A percentile compares a stretch with the other conserved stretches of the same genome.
phyloP scores from a whole-genome alignment of 805 yeast genomes.

The Metschnikowia noctiluminum region DNA sequence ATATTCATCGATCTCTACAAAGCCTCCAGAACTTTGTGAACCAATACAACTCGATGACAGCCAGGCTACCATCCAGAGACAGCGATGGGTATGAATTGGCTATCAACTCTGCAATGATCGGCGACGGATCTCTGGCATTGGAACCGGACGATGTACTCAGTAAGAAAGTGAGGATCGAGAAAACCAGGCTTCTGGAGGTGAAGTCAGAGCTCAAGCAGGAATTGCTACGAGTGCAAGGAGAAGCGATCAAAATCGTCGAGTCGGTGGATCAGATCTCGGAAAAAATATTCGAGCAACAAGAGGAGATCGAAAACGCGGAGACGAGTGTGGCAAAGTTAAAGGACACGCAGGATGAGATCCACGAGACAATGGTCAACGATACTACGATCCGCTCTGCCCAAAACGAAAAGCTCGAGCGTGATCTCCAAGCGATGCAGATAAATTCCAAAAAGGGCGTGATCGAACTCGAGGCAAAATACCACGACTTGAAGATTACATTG shows the following conservation, averaged over 20 bases:
- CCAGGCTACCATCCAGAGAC: conserved; percentile 39
- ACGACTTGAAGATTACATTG: conserved; percentile 49
- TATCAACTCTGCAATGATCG: conserved; percentile 20
- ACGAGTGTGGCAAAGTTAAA: conserved; percentile 51
- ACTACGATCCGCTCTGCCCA: conserved; percentile 56
- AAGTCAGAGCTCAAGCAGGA: conserved; percentile 37
- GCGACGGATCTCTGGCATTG: conserved; percentile 13
- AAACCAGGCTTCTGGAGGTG: conserved; percentile 31
- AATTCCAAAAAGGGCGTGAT: conserved; percentile 48
- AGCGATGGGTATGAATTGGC: conserved; percentile 38
- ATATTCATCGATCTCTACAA: conserved; percentile 47
- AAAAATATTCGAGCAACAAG: conserved; percentile 53
- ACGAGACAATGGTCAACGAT: conserved; percentile 52
- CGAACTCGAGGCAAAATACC: conserved; percentile 44
- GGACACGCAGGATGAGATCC: conserved; percentile 52
- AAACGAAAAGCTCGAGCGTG: conserved; percentile 60
- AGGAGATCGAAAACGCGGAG: conserved; percentile 54
- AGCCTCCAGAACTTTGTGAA: conserved; percentile 50
- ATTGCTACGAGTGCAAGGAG: conserved; percentile 53
- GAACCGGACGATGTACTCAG: conserved; percentile 39
- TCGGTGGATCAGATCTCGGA: conserved; percentile 55
- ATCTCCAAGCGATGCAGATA: conserved; percentile 47
- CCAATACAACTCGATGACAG: conserved; percentile 54
- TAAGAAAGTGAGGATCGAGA: conserved; percentile 45
- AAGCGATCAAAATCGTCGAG: conserved; percentile 54